These are phyloP conservation scores for Gnomoniopsis smithogilvyi DNA, from an alignment of 2,329 filamentous ascomycete genomes.

Conservation along the genomic window DNA sequence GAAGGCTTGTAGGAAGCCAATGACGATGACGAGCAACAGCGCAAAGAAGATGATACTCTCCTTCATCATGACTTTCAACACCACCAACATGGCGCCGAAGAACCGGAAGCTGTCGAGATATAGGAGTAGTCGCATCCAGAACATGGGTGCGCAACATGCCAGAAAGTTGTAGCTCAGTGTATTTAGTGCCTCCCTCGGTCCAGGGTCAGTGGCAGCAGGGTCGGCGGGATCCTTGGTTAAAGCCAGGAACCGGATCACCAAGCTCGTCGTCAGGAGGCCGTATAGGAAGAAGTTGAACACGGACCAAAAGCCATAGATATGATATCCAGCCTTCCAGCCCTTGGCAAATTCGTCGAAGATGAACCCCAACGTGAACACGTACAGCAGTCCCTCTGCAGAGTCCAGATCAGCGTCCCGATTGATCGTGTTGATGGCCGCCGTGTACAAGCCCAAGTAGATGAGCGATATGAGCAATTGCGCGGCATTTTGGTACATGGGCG, in stretches of 20 bases:
- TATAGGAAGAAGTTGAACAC: constrained; percentile 89
- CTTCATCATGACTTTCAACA: constrained; percentile 93
- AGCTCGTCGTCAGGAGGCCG: constrained; percentile 70
- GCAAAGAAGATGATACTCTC: constrained; percentile 96
- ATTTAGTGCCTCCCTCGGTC: constrained; percentile 64
- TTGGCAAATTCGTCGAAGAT: constrained; percentile 85
- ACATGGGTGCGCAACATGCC: constrained; percentile 91
- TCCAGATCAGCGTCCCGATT: constrained; percentile 84
- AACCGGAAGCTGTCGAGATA: constrained; percentile 94
- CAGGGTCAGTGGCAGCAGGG: constrained; percentile 23
- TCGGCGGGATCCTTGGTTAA: constrained; percentile 53
- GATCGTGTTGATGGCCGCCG: constrained; percentile 88
- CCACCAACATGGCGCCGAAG: constrained; percentile 97
- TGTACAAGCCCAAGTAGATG: constrained; percentile 81
- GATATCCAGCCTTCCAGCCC: constrained; percentile 88
- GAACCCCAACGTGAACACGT: constrained; percentile 88
- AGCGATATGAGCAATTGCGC: constrained; percentile 83
- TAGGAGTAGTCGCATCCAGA: constrained; percentile 88
- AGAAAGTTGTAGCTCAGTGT: constrained; percentile 89
- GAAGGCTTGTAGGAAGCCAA: constrained; percentile 91
- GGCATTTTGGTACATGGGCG: constrained; percentile 87
- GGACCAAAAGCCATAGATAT: constrained; percentile 96
- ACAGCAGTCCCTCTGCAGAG: constrained; percentile 76
- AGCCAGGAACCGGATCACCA: constrained; percentile 76
- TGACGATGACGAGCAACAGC: constrained; percentile 75